Percentiles rank a stretch among this genome's conserved stretches.
Evolutionary conservation across 2,329 filamentous ascomycete species (phyloP).

Genomic region (Fonsecaea pedrosoi): DNA sequence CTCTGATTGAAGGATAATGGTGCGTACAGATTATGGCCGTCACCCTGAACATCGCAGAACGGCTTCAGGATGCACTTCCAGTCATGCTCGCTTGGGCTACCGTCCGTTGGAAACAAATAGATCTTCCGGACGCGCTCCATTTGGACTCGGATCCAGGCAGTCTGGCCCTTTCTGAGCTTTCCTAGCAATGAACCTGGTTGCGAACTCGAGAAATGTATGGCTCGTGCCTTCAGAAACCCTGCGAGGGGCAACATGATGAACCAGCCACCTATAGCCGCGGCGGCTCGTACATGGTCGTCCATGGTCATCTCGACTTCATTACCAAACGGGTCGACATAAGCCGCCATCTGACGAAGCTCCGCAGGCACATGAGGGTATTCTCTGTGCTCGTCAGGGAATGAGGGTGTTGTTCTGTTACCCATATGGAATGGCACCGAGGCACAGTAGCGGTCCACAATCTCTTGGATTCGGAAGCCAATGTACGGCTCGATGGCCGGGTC

Average conservation of each 20-base stretch:
- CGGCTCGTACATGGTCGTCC: conserved; percentile 32
- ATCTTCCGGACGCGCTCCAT: conserved; percentile 32
- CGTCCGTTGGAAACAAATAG: conserved; percentile 24
- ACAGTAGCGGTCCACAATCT: conserved; percentile 39
- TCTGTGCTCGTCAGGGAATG: conserved; percentile 28
- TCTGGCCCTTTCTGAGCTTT: conserved; percentile 28
- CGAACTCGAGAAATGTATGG: not conserved
- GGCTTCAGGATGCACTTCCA: conserved; percentile 10
- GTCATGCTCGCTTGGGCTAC: conserved; percentile 2
- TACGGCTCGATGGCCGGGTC: conserved; percentile 18
- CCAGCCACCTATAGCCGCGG: conserved; percentile 34
- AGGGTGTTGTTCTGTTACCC: conserved; percentile 36
- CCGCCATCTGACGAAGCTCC: conserved; percentile 28
- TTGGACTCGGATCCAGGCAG: conserved; percentile 29
- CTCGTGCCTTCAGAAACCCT: conserved; percentile 22
- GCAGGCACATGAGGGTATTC: conserved; percentile 32
- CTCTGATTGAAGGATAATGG: not conserved
- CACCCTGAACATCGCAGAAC: not conserved
- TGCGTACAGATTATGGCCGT: not conserved
- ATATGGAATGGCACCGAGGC: conserved; percentile 41
- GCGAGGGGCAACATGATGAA: conserved; percentile 32
- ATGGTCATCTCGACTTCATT: conserved; percentile 32
- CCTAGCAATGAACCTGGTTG: conserved; percentile 21
- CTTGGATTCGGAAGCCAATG: conserved; percentile 32
- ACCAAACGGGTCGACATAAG: conserved; percentile 33